Percentiles rank a stretch among this genome's conserved stretches.
phyloP scores from a whole-genome alignment of 441 rosid genomes.

The Dalechampia spathulata region DNA sequence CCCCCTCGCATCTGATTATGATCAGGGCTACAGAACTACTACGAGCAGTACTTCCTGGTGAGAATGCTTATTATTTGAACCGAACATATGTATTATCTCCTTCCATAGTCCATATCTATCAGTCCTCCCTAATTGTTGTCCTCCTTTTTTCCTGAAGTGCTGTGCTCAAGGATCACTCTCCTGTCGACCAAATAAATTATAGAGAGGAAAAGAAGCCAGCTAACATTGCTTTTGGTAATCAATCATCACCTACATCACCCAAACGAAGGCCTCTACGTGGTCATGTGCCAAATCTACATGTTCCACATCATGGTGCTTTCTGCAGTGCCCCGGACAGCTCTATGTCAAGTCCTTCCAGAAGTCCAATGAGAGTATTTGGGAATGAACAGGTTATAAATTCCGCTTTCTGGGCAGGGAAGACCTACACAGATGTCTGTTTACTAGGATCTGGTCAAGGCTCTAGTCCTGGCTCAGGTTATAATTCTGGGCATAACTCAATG shows the following conservation, averaged over 20 bases:
- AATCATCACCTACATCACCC: conserved; percentile 48
- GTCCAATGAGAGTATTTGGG: conserved; percentile 73
- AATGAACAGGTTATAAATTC: conserved; percentile 55
- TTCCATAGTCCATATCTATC: too few species aligned
- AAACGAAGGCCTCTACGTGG: conserved; percentile 40
- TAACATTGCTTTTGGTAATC: conserved; percentile 34
- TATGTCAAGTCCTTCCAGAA: conserved; percentile 97
- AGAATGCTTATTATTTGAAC: too few species aligned
- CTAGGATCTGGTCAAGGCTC: conserved; percentile 80
- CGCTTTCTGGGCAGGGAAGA: conserved; percentile 43
- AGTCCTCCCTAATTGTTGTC: too few species aligned
- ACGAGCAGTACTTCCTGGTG: conserved; percentile 61
- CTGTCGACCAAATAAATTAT: conserved; percentile 33
- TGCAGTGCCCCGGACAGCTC: conserved; percentile 89
- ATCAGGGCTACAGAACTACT: conserved; percentile 42
- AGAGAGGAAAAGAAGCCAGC: conserved; percentile 57
- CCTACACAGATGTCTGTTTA: too few species aligned
- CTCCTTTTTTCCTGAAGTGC: conserved; percentile 32
- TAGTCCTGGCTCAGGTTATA: conserved; percentile 94
- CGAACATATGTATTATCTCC: too few species aligned
- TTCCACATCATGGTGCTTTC: conserved; percentile 52
- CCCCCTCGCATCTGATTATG: conserved; percentile 53
- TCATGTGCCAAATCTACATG: conserved; percentile 62
- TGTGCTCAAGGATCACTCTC: conserved; percentile 47
- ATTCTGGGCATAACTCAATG: conserved; percentile 88